Evolutionary conservation across 2,329 filamentous ascomycete species (phyloP).

Genomic region (Emmonsiellopsis sp.): DNA sequence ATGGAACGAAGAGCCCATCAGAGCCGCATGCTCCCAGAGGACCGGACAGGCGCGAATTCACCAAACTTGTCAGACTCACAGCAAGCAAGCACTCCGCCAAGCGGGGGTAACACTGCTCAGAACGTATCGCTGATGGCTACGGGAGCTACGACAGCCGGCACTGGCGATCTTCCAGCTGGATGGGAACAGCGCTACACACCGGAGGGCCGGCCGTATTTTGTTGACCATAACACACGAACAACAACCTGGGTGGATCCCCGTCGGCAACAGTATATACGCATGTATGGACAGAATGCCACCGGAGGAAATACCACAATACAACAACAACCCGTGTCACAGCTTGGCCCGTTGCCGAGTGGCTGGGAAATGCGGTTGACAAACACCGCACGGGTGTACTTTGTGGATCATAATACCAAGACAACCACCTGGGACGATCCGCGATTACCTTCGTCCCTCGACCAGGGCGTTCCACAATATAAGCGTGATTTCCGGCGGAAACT

Average conservation of each 20-base stretch:
- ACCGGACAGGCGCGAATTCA: conserved; percentile 86
- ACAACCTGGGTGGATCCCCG: conserved; percentile 98
- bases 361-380: conserved; percentile 99
- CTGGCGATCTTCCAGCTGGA: conserved; percentile 84
- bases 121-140: conserved; percentile 85
- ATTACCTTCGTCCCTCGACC: conserved; percentile 87
- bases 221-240: conserved; percentile 95
- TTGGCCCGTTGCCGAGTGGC: conserved; percentile 87
- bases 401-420: conserved; percentile 99
- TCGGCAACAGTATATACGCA: conserved; percentile 93
- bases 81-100: conserved; percentile 33
- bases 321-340: conserved; percentile 92
- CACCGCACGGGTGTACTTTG: conserved; percentile 95
- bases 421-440: conserved; percentile 98
- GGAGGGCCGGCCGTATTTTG: conserved; percentile 90
- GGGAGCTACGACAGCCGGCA: conserved; percentile 85
- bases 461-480: conserved; percentile 99
- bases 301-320: conserved; percentile 75
- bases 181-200: conserved; percentile 97
- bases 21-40: conserved; percentile 89
- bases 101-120: conserved; percentile 38
- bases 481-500: conserved; percentile 95
- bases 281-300: conserved; percentile 82
- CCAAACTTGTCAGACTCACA: conserved; percentile 58
- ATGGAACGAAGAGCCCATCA: conserved; percentile 89